Percentiles rank a stretch among this genome's conserved stretches.
phyloP scores from a whole-genome alignment of 179 eudicot genomes.

The Beta lomatogona region DNA sequence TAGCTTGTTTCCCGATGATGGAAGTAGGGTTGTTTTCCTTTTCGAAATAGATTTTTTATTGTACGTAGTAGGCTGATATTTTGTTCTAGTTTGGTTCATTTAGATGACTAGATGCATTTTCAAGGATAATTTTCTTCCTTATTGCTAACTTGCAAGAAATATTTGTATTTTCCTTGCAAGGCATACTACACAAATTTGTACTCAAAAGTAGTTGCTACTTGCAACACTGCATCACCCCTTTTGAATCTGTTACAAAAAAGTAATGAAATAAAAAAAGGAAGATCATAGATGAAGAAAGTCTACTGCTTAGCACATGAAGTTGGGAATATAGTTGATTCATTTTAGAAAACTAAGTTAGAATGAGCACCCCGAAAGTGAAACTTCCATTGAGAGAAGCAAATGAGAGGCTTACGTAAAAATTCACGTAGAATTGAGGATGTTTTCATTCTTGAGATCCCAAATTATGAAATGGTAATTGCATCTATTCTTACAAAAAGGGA shows the following conservation, averaged over 20 bases:
- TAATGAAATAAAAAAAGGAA: not conserved
- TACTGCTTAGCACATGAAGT: not conserved
- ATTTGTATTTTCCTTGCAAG: not conserved
- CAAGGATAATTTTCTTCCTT: not conserved
- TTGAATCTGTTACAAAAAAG: not conserved
- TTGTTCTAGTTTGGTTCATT: not conserved
- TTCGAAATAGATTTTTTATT: not conserved
- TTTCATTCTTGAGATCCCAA: not conserved
- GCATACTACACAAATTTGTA: not conserved
- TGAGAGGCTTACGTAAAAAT: not conserved
- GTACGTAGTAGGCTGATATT: not conserved
- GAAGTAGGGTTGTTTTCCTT: not conserved
- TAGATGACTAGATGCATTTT: constrained; percentile 3
- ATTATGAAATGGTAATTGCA: not conserved
- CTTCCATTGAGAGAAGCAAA: not conserved
- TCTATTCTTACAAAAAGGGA: not conserved
- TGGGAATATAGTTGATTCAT: not conserved
- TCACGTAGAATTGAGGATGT: not conserved
- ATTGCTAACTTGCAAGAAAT: not conserved
- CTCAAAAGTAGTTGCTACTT: not conserved
- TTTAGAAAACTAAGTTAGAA: not conserved
- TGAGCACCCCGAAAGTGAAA: not conserved
- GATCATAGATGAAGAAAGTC: not conserved
- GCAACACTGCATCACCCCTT: not conserved
- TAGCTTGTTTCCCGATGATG: not conserved